phyloP scores from a whole-genome alignment of 352 stramenopile genomes.

The Sclerospora graminicola region DNA sequence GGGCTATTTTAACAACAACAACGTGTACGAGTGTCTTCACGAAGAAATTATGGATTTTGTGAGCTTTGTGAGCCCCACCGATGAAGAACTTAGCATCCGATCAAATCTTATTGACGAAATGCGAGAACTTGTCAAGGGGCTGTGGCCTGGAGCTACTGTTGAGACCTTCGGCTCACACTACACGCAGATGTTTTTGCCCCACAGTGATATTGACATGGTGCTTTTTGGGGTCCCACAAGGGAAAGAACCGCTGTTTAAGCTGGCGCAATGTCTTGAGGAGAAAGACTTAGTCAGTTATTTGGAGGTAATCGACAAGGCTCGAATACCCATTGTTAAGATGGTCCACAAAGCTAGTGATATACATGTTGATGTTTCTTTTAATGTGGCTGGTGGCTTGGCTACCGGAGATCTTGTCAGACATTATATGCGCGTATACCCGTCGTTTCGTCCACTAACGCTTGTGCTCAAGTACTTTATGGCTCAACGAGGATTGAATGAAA shows the following conservation, averaged over 20 bases:
- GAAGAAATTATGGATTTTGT: conserved; percentile 95
- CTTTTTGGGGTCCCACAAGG: conserved; percentile 62
- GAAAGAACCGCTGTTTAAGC: conserved; percentile 44
- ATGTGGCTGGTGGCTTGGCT: conserved; percentile 65
- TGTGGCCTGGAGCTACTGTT: conserved; percentile 60
- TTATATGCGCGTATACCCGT: conserved; percentile 88
- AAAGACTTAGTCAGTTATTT: conserved; percentile 83
- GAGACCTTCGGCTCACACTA: conserved; percentile 89
- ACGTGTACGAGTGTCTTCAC: conserved; percentile 86
- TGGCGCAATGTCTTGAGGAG: conserved; percentile 41
- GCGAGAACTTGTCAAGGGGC: conserved; percentile 32
- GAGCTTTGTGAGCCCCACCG: conserved; percentile 79
- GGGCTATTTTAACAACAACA: conserved; percentile 46
- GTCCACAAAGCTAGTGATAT: conserved; percentile 84
- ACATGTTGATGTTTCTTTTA: conserved; percentile 91
- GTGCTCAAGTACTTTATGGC: conserved; percentile 94
- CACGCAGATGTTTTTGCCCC: conserved; percentile 88
- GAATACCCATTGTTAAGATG: conserved; percentile 95
- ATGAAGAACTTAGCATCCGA: conserved; percentile 61
- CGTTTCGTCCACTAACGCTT: conserved; percentile 88
- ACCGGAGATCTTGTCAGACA: conserved; percentile 85
- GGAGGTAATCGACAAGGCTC: conserved; percentile 91
- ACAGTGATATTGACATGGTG: conserved; percentile 92
- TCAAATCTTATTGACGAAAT: conserved; percentile 73
- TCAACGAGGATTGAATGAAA: conserved; percentile 90